phyloP scores from a whole-genome alignment of 768 basidiomycete genomes.

The Russula virescens region DNA sequence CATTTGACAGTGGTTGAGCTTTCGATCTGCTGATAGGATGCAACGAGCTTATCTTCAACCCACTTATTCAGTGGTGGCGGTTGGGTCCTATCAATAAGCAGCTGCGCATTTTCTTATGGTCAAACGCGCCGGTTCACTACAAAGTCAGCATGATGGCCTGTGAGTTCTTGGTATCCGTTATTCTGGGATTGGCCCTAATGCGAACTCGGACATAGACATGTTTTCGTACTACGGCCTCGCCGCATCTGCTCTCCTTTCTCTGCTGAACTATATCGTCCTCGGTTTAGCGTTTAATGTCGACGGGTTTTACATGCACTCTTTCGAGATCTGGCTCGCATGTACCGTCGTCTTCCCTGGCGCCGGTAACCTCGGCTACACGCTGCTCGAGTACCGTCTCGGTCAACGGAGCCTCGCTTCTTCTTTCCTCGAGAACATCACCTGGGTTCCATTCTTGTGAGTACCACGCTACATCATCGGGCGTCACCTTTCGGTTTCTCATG shows the following conservation, averaged over 20 bases:
- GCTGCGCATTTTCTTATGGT: conserved; percentile 73
- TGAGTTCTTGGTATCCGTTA: conserved; percentile 32
- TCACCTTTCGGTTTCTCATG: background rate
- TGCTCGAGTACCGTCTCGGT: conserved; percentile 65
- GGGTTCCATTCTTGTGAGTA: conserved; percentile 72
- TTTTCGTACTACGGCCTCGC: conserved; percentile 59
- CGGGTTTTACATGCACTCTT: conserved; percentile 65
- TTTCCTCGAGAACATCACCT: conserved; percentile 54
- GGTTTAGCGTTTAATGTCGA: conserved; percentile 58
- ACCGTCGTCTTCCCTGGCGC: conserved; percentile 63
- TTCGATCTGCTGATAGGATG: conserved; percentile 39
- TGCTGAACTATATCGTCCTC: conserved; percentile 66
- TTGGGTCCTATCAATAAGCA: conserved; percentile 81
- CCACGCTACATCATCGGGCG: conserved; percentile 15
- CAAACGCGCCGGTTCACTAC: conserved; percentile 71
- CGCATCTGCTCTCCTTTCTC: conserved; percentile 52
- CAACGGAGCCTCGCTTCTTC: conserved; percentile 45
- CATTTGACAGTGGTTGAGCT: background rate
- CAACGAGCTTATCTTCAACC: conserved; percentile 82
- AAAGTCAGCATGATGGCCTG: conserved; percentile 76
- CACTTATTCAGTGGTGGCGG: conserved; percentile 69
- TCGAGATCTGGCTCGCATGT: conserved; percentile 71
- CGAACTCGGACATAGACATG: conserved; percentile 31
- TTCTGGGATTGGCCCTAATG: background rate
- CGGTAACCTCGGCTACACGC: conserved; percentile 61